Evolutionary conservation across 2,329 filamentous ascomycete species (phyloP).

Genomic region (Neospermospora avenae): DNA sequence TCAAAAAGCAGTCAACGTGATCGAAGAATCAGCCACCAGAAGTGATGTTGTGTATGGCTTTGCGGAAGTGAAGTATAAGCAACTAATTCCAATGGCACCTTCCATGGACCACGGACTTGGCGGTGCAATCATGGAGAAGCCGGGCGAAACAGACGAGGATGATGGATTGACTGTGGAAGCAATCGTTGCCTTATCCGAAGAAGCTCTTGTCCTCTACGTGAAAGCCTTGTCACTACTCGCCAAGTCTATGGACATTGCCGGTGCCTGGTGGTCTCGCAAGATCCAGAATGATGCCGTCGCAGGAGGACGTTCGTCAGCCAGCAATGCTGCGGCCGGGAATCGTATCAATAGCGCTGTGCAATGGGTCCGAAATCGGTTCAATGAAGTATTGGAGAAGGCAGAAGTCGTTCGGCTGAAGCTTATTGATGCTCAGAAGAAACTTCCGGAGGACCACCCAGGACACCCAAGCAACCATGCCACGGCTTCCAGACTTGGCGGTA

Average conservation of each 20-base stretch:
- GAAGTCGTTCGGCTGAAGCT: conserved; percentile 90
- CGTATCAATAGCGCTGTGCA: conserved; percentile 93
- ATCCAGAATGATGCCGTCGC: conserved; percentile 59
- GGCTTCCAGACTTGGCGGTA: conserved; percentile 46
- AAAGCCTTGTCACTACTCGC: conserved; percentile 88
- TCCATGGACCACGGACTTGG: conserved; percentile 70
- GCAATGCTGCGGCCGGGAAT: conserved; percentile 41
- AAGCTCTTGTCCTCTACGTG: conserved; percentile 92
- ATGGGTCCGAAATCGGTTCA: conserved; percentile 92
- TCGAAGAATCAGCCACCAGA: conserved; percentile 88
- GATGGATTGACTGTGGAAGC: conserved; percentile 82
- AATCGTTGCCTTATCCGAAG: conserved; percentile 82
- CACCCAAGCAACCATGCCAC: conserved; percentile 77
- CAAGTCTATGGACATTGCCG: conserved; percentile 93
- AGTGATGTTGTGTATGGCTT: conserved; percentile 98
- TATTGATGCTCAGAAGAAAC: conserved; percentile 76
- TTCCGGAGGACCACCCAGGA: conserved; percentile 81
- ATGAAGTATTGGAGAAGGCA: conserved; percentile 94
- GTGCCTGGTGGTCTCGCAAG: conserved; percentile 84
- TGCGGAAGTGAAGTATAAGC: conserved; percentile 97
- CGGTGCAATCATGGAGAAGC: conserved; percentile 53
- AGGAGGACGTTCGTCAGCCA: conserved; percentile 41
- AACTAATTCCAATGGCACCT: conserved; percentile 85
- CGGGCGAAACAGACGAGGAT: conserved; percentile 58
- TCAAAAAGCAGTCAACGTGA: conserved; percentile 68